Percentiles rank a stretch among this genome's conserved stretches.
Evolutionary conservation across 768 basidiomycete genomes (phyloP).

Genomic region (Goffeauzyma gilvescens): DNA sequence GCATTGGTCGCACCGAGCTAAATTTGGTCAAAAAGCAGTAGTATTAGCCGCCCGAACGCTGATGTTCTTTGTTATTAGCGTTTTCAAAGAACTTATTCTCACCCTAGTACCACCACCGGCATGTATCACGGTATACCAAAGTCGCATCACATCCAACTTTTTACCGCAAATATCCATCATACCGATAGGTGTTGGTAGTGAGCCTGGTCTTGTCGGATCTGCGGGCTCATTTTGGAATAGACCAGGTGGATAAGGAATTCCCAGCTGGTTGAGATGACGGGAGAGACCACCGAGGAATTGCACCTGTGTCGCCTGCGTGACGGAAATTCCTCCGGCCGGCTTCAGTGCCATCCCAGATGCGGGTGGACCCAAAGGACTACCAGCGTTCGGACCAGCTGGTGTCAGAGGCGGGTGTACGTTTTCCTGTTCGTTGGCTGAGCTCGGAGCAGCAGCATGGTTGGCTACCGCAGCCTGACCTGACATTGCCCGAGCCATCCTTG

Average conservation of each 20-base stretch:
- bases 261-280: not conserved
- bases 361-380: not conserved
- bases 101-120: not conserved
- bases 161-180: conserved; percentile 3
- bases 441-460: not conserved
- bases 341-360: not conserved
- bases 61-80: not conserved
- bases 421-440: too few species aligned
- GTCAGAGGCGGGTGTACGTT: too few species aligned
- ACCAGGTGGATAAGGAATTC: not conserved
- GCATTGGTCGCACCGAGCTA: not conserved
- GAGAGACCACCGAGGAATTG: not conserved
- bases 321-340: not conserved
- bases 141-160: conserved; percentile 3
- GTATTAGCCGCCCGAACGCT: too few species aligned
- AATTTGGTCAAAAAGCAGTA: not conserved
- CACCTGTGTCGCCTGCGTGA: not conserved
- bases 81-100: not conserved
- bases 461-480: not conserved
- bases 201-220: not conserved
- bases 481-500: not conserved
- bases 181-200: conserved; percentile 1
- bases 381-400: too few species aligned
- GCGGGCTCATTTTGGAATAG: conserved; percentile 1
- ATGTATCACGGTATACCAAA: not conserved